Base-by-base conservation (phyloP, 2,329 filamentous ascomycete genomes). In the Boeremia lycopersici region DNA sequence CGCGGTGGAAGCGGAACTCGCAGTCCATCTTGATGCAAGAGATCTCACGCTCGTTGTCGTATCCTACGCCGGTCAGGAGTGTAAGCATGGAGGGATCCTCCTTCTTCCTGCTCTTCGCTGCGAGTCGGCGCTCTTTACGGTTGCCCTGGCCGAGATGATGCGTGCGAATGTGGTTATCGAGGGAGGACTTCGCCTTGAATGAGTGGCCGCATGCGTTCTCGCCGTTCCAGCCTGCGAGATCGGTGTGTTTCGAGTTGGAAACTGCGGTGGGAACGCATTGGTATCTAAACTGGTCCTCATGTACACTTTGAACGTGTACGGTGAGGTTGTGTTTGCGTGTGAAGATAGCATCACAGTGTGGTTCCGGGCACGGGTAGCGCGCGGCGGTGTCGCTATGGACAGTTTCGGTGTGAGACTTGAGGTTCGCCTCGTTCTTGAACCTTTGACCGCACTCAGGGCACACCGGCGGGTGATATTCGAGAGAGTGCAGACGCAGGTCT, bases 121-220 rank as follows among this genome's bases (percentile, higher is more conserved):
- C 60, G 59, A 73, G 70, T 67, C 69, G 75, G 41, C 59, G 56
- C 38, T 67, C 60, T 49, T 68, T 76, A 53, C 70, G 71, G 53
- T 76, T 77, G 10, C 73, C 75, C 19, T 84, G 76, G n/a, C 87
- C 86, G 25, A 96, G 79, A 72, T 98, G 93, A 19, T 90, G 84
- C 42, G 89, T 91, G 17, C 90, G 87, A 39, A 97, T 82, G 70
- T 98, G 93, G 62, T 95, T 89, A 72, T 93, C 89, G 0, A 97
- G 82, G 28, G 86, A 86, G 15, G 85, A 83, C 73, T 96, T 96
- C 57, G 88, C 89, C 54, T 85, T 84, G 68, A 96, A 95, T 31
- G 83, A 83, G 57, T 86, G 84, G 2, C 88, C 89, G 68, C 93
- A 98, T 13, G 88, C 90, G 45, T 86, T 81, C 9, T 81, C 76